Percentiles rank a stretch among this genome's conserved stretches.
Evolutionary conservation across 352 stramenopile species (phyloP).

Genomic region (Phytophthora nicotianae): DNA sequence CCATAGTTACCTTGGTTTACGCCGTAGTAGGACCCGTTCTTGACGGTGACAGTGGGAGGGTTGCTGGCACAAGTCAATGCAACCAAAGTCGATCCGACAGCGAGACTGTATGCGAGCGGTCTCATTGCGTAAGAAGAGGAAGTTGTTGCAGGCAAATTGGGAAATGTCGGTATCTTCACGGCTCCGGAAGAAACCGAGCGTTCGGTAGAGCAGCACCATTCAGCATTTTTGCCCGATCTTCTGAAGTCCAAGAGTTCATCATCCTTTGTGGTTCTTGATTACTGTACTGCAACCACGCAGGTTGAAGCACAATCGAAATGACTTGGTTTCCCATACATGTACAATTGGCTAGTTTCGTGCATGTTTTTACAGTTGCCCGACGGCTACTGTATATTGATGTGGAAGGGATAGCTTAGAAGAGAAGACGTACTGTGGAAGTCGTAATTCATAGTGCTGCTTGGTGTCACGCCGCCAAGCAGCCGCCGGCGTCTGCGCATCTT

Average conservation of each 20-base stretch:
- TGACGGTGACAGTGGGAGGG: conserved; percentile 18
- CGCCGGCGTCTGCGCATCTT: no score
- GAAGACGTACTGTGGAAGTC: no score
- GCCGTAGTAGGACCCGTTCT: conserved; percentile 34
- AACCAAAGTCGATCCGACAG: conserved; percentile 5
- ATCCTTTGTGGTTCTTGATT: neutral
- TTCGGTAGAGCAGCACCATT: neutral
- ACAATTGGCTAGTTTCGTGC: neutral
- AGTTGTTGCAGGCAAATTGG: neutral
- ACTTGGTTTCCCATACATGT: neutral
- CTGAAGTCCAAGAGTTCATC: neutral
- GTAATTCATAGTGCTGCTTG: no score
- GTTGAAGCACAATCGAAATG: neutral
- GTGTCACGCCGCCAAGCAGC: no score
- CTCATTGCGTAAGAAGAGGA: neutral
- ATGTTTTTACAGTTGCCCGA: neutral
- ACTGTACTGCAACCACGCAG: conserved; percentile 7
- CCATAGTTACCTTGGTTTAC: conserved; percentile 22
- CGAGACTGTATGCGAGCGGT: neutral
- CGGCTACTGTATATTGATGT: no score
- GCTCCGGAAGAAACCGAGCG: neutral
- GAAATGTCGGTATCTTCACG: neutral
- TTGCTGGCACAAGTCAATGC: neutral
- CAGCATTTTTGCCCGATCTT: neutral
- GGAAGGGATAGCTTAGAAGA: no score